These are phyloP conservation scores for Wickerhamiella galacta DNA, from an alignment of 805 yeast species.

Conservation along the genomic window DNA sequence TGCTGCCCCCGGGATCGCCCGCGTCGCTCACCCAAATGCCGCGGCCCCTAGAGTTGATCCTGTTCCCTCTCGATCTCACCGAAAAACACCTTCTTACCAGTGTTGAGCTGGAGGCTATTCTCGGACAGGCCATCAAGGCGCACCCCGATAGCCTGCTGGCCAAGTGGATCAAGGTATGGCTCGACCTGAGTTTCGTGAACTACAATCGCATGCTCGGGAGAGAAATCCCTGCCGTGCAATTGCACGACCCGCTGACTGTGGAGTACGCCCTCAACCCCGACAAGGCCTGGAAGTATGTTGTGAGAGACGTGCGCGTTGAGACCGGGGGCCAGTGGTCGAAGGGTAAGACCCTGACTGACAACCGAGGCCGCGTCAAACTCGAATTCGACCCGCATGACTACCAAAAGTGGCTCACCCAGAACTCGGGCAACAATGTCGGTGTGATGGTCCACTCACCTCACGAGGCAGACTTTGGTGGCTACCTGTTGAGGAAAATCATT, in stretches of 20 bases:
- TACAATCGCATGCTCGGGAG: constrained; percentile 12
- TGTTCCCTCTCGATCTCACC: constrained; percentile 27
- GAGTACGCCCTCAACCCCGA: constrained; percentile 18
- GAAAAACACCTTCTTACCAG: constrained; percentile 17
- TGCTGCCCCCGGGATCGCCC: constrained; percentile 18
- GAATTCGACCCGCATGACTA: constrained; percentile 13
- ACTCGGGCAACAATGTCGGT: constrained; percentile 14
- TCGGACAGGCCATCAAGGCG: constrained; percentile 7
- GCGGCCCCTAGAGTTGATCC: constrained; percentile 18
- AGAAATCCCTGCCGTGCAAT: constrained; percentile 12
- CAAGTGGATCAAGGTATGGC: constrained; percentile 23
- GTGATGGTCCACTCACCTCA: constrained; percentile 7
- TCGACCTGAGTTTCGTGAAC: constrained; percentile 13
- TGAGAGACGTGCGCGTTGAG: constrained; percentile 25
- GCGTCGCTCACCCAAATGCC: constrained; percentile 5
- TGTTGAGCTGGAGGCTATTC: constrained; percentile 9
- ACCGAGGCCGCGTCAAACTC: constrained; percentile 18
- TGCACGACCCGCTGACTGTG: constrained; percentile 28
- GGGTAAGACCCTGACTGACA: constrained; percentile 24
- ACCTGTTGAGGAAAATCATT: neutral
- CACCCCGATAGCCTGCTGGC: constrained; percentile 19
- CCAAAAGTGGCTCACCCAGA: constrained; percentile 16
- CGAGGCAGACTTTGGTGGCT: constrained; percentile 1
- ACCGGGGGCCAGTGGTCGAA: constrained; percentile 24
- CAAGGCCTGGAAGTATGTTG: constrained; percentile 11